Evolutionary conservation across 2,329 filamentous ascomycete genomes (phyloP).

Genomic region (Alternaria ventricosa): DNA sequence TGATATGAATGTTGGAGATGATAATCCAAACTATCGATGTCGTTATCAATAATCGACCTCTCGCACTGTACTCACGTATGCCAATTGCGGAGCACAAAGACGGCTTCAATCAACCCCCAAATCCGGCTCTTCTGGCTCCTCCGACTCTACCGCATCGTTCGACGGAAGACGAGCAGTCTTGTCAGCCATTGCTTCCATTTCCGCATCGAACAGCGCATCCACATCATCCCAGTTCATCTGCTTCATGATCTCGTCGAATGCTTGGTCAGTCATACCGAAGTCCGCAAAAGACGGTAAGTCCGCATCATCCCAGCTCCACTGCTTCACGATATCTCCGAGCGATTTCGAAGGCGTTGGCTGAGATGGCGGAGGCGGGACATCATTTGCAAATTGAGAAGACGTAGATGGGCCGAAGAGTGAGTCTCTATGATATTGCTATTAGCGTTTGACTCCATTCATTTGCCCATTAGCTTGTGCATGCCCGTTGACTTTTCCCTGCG

Average conservation of each 20-base stretch:
- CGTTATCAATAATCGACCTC: not conserved
- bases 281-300: not conserved
- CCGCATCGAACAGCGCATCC: not conserved
- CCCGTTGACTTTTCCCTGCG: conserved; percentile 45
- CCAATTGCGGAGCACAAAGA: not conserved
- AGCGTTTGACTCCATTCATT: conserved; percentile 49
- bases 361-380: not conserved
- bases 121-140: not conserved
- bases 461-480: conserved; percentile 49
- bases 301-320: not conserved
- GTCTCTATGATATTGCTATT: conserved; percentile 24
- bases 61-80: not conserved
- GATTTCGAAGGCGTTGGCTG: not conserved
- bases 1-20: not conserved
- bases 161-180: not conserved
- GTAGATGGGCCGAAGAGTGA: conserved; percentile 3
- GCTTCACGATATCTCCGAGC: not conserved
- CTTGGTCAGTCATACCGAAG: not conserved
- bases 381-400: conserved; percentile 1
- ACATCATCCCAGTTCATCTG: not conserved
- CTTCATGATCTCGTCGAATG: not conserved
- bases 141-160: not conserved
- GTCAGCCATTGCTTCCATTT: not conserved
- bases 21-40: not conserved
- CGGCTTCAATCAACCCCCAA: not conserved